Conservation (phyloP, 768 basidiomycete species). For the Mycena belliarum region DNA sequence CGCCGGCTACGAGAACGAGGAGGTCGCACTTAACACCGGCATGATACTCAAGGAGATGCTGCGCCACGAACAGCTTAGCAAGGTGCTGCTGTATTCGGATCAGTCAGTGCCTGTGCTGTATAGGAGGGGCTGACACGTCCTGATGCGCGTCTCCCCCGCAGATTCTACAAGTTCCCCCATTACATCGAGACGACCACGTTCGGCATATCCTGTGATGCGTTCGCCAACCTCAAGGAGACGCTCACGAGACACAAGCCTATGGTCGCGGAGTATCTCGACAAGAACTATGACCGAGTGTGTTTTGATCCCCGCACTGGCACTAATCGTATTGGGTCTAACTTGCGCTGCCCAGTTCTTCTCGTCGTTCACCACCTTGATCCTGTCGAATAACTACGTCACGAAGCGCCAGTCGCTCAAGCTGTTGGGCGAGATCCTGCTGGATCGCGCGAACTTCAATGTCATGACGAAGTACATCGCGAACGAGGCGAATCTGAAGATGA, state of each 20-base stretch:
- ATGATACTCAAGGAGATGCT: slow-evolving; percentile 99
- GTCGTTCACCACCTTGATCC: slow-evolving; percentile 89
- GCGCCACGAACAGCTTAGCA: slow-evolving; percentile 86
- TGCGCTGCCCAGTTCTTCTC: slow-evolving; percentile 79
- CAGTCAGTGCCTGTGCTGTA: slow-evolving; percentile 60
- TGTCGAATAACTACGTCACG: slow-evolving; percentile 97
- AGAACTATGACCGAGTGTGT: slow-evolving; percentile 92
- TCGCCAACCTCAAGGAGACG: slow-evolving; percentile 96
- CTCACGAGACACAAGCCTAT: slow-evolving; percentile 96
- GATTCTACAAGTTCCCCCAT: slow-evolving; percentile 95
- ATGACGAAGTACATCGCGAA: slow-evolving; percentile 98
- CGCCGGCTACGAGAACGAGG: slow-evolving; percentile 93
- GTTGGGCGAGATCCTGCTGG: slow-evolving; percentile 95
- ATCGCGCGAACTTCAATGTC: slow-evolving; percentile 96
- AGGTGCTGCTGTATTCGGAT: slow-evolving; percentile 89
- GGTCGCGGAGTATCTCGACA: slow-evolving; percentile 96
- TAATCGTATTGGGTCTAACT: slow-evolving; percentile 18
- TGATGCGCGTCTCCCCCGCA: slow-evolving; percentile 31
- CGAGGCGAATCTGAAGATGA: slow-evolving; percentile 97
- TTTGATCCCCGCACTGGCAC: not conserved
- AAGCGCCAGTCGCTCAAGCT: slow-evolving; percentile 98
- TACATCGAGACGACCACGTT: slow-evolving; percentile 98
- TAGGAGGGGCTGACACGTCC: slow-evolving; percentile 9
- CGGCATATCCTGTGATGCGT: slow-evolving; percentile 97
- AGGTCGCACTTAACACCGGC: slow-evolving; percentile 94